phyloP scores from a whole-genome alignment of 2,329 filamentous ascomycete species.

The Colletotrichum theobromicola region DNA sequence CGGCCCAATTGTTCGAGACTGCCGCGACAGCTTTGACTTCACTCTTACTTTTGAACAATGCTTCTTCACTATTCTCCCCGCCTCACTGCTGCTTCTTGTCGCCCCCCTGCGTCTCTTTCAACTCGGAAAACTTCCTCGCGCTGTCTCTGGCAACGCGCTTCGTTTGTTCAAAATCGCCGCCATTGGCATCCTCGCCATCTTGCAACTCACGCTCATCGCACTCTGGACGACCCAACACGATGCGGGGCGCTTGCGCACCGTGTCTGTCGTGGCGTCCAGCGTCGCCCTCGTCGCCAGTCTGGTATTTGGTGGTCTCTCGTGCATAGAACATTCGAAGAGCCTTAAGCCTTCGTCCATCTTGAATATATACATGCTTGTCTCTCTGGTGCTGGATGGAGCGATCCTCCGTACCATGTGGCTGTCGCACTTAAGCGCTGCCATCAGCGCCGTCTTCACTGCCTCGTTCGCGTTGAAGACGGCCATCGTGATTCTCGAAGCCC shows the following conservation, averaged over 20 bases:
- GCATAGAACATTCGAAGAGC: conserved; percentile 39
- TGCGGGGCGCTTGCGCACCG: conserved; percentile 26
- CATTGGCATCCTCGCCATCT: conserved; percentile 29
- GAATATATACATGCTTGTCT: conserved; percentile 34
- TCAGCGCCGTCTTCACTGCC: conserved; percentile 39
- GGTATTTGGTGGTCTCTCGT: conserved; percentile 38
- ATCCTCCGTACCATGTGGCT: conserved; percentile 40
- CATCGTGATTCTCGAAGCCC: conserved; percentile 41
- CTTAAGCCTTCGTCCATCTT: conserved; percentile 37
- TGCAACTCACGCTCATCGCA: conserved; percentile 37
- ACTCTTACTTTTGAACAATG: conserved; percentile 35
- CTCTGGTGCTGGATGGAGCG: conserved; percentile 37
- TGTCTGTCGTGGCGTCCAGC: conserved; percentile 35
- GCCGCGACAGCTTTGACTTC: conserved; percentile 30
- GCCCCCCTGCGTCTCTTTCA: conserved; percentile 34
- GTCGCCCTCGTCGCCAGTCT: conserved; percentile 36
- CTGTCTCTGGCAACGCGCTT: conserved; percentile 29
- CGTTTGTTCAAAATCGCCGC: conserved; percentile 27
- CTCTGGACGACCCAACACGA: conserved; percentile 31
- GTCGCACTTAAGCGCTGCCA: conserved; percentile 24
- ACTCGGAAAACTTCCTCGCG: conserved; percentile 28
- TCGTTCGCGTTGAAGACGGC: conserved; percentile 39
- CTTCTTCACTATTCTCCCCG: conserved; percentile 32
- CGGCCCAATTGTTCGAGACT: conserved; percentile 27
- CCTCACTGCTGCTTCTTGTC: conserved; percentile 32